phyloP scores from a whole-genome alignment of 2,329 filamentous ascomycete genomes.

The Talaromyces rugulosus region DNA sequence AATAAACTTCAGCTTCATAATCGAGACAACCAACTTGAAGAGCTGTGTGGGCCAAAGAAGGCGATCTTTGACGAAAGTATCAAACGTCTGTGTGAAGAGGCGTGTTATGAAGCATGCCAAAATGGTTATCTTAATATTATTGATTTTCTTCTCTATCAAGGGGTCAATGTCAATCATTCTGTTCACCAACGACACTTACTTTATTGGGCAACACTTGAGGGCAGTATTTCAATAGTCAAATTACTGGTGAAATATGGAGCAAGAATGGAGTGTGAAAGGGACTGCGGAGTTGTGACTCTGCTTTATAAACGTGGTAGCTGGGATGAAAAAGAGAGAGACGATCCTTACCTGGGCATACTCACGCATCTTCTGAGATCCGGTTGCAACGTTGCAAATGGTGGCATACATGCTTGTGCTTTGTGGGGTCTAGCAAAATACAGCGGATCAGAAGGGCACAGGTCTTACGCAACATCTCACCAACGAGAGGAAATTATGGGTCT shows the following conservation, averaged over 20 bases:
- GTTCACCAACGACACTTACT: neutral
- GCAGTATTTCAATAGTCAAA: neutral
- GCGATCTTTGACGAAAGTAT: neutral
- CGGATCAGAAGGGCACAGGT: neutral
- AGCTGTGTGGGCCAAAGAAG: neutral
- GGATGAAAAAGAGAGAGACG: neutral
- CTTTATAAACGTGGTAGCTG: neutral
- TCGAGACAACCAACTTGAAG: neutral
- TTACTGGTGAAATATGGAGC: constrained; percentile 4
- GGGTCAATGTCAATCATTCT: constrained; percentile 1
- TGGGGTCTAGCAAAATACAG: constrained; percentile 2
- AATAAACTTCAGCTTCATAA: constrained; percentile 4
- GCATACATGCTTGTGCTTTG: constrained; percentile 4
- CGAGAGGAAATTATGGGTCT: neutral
- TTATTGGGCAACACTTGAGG: neutral
- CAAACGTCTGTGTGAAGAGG: neutral
- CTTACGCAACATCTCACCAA: neutral
- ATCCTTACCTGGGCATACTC: neutral
- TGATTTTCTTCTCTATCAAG: neutral
- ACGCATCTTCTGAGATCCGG: constrained; percentile 6
- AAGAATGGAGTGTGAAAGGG: constrained; percentile 6
- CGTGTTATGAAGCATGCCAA: neutral
- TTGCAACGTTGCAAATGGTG: constrained; percentile 8
- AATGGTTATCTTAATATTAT: neutral
- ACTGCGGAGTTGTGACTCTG: constrained; percentile 1